Evolutionary conservation across 495 filamentous ascomycete species (phyloP).

Genomic region (Hypoxylon lienhwacheense): DNA sequence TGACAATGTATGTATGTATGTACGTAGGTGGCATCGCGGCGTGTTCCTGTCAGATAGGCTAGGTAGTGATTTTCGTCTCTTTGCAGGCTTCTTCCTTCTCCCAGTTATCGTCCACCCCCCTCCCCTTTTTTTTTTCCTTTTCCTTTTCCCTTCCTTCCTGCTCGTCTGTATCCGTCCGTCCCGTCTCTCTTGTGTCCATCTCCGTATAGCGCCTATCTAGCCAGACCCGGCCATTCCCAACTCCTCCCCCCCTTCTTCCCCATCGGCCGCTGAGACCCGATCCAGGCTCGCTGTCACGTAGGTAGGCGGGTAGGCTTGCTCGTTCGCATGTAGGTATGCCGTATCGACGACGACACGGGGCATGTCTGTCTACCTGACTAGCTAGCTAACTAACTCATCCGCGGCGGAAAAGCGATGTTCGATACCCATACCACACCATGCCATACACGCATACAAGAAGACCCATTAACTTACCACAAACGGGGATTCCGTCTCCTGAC

Average conservation of each 20-base stretch:
- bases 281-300: too few relatives aligned
- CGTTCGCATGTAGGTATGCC: neutral
- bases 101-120: slow-evolving; percentile 16
- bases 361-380: neutral
- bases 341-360: neutral
- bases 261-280: too few relatives aligned
- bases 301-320: neutral
- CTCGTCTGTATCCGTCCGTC: neutral
- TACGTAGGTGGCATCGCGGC: slow-evolving; percentile 22
- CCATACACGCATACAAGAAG: neutral
- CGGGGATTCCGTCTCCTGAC: slow-evolving; percentile 13
- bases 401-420: too few relatives aligned
- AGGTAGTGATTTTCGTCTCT: slow-evolving; percentile 14
- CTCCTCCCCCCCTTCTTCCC: too few relatives aligned
- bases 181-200: too few relatives aligned
- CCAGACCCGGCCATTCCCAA: too few relatives aligned
- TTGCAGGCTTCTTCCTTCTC: slow-evolving; percentile 1
- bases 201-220: too few relatives aligned
- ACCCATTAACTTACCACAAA: slow-evolving; percentile 12
- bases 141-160: neutral
- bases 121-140: neutral
- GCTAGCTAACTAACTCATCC: neutral
- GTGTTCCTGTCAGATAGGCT: slow-evolving; percentile 32
- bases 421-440: neutral
- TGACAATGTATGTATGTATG: slow-evolving; percentile 13